These are phyloP conservation scores for Cryptococcus hybrid DNA, from an alignment of 1,284 basidiomycete species.

Conservation along the genomic window DNA sequence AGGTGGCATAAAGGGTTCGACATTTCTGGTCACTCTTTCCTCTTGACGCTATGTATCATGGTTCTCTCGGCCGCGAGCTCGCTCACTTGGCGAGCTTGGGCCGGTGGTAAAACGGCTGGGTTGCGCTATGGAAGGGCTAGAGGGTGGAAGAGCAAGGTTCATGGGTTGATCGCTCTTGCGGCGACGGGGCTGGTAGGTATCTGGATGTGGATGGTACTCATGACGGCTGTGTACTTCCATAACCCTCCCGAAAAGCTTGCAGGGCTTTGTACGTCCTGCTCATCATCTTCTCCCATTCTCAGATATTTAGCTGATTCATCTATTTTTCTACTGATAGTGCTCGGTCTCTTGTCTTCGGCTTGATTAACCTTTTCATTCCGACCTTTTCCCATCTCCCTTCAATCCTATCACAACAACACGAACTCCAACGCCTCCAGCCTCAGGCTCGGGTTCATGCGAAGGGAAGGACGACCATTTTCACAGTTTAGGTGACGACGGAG, in stretches of 20 bases:
- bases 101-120: not conserved
- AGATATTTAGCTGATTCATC: not conserved
- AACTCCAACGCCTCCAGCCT: not conserved
- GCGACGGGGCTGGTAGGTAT: slow-evolving; percentile 57
- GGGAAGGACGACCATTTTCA: not conserved
- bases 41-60: slow-evolving; percentile 78
- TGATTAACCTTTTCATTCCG: slow-evolving; percentile 23
- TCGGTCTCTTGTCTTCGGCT: slow-evolving; percentile 23
- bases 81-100: slow-evolving; percentile 40
- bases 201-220: slow-evolving; percentile 73
- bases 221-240: slow-evolving; percentile 90
- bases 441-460: not conserved
- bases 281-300: not conserved
- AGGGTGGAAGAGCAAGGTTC: slow-evolving; percentile 2
- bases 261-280: slow-evolving; percentile 61
- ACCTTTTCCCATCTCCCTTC: slow-evolving; percentile 7
- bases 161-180: slow-evolving; percentile 17
- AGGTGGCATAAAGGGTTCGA: slow-evolving; percentile 73
- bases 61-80: slow-evolving; percentile 78
- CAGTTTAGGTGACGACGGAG: not conserved
- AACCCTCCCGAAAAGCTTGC: slow-evolving; percentile 80
- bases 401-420: slow-evolving; percentile 17
- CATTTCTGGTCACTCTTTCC: slow-evolving; percentile 90
- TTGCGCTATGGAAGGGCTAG: not conserved
- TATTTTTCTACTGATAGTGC: slow-evolving; percentile 10